Evolutionary conservation across 2,329 filamentous ascomycete species (phyloP).

Genomic region (Scolecobasidium constrictum): DNA sequence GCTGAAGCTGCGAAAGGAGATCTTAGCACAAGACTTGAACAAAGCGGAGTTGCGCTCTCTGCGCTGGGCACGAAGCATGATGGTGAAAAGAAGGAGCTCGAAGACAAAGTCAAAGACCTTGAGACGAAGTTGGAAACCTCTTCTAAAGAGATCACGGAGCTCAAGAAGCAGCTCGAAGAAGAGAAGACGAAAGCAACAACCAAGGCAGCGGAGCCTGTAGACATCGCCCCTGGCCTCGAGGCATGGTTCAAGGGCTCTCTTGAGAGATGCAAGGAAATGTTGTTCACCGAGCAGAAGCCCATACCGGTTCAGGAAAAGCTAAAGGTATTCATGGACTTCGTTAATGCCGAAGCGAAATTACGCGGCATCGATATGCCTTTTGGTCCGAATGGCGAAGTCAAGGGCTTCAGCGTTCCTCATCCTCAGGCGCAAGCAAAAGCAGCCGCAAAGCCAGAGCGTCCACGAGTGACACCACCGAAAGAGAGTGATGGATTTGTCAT

Average conservation of each 20-base stretch:
- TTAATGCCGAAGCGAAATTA: slow-evolving; percentile 17
- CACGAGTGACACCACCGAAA: not conserved
- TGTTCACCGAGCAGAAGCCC: slow-evolving; percentile 38
- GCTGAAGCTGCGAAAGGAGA: slow-evolving; percentile 1
- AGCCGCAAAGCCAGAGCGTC: not conserved
- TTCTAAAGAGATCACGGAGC: not conserved
- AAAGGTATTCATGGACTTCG: slow-evolving; percentile 41
- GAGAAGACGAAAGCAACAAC: slow-evolving; percentile 2
- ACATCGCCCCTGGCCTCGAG: slow-evolving; percentile 41
- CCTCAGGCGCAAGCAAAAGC: not conserved
- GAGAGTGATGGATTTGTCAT: slow-evolving; percentile 7
- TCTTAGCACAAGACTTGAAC: not conserved
- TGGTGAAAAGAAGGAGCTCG: not conserved
- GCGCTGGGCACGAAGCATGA: not conserved
- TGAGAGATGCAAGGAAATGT: slow-evolving; percentile 43
- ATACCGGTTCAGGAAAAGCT: slow-evolving; percentile 40
- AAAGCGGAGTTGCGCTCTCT: not conserved
- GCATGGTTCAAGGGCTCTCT: slow-evolving; percentile 47
- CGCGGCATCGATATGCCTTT: slow-evolving; percentile 10
- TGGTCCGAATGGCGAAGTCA: slow-evolving; percentile 7
- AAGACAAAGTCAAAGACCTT: not conserved
- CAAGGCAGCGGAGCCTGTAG: slow-evolving; percentile 11
- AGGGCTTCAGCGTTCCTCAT: not conserved
- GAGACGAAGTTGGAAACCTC: slow-evolving; percentile 1
- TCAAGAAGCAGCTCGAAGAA: slow-evolving; percentile 7